These are phyloP conservation scores for Geotrichum fermentans DNA, from an alignment of 1,139 yeast species.

Conservation along the genomic window DNA sequence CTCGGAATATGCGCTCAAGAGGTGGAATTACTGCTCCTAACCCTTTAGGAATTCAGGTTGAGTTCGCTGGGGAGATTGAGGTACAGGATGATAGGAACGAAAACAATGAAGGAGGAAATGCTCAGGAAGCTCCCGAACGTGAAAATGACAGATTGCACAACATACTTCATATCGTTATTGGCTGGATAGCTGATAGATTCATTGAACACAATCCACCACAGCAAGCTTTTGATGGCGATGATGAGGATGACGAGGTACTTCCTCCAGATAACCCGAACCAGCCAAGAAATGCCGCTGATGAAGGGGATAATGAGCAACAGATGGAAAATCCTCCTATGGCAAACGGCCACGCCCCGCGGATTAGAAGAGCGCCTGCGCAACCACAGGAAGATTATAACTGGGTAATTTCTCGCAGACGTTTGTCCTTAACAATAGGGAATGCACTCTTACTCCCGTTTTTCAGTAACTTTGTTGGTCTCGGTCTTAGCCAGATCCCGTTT, in stretches of 20 bases:
- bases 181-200: not conserved
- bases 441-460: slow-evolving; percentile 33
- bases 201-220: slow-evolving; percentile 1
- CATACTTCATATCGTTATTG: not conserved
- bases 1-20: slow-evolving; percentile 25
- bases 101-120: slow-evolving; percentile 3
- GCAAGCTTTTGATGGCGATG: not conserved
- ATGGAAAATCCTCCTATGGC: not conserved
- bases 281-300: not conserved
- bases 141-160: not conserved
- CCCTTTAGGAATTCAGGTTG: slow-evolving; percentile 13
- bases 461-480: slow-evolving; percentile 26
- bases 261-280: not conserved
- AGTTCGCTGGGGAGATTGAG: slow-evolving; percentile 18
- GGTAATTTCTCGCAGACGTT: slow-evolving; percentile 28
- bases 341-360: slow-evolving; percentile 10
- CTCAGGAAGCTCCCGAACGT: not conserved
- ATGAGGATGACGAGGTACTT: not conserved
- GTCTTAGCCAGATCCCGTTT: slow-evolving; percentile 24
- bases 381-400: slow-evolving; percentile 28
- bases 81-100: slow-evolving; percentile 13
- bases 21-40: not conserved
- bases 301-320: not conserved
- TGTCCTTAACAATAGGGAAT: slow-evolving; percentile 26
- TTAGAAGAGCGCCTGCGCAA: not conserved